Conservation (phyloP, 2,329 filamentous ascomycete genomes). For the Diaporthe capsici region DNA sequence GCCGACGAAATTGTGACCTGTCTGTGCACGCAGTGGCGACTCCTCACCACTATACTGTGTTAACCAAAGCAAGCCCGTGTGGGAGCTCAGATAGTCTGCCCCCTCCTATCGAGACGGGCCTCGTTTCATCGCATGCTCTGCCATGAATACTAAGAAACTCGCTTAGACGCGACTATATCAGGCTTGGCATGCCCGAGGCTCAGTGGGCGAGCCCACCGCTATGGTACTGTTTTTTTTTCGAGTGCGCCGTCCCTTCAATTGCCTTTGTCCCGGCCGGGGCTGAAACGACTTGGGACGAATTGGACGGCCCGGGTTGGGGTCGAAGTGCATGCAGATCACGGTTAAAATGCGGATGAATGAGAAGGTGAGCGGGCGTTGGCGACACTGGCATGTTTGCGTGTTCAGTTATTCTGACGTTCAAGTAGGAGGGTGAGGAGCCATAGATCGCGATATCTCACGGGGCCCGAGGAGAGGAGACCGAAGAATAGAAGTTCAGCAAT, state of each 20-base stretch:
- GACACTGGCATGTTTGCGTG: not conserved
- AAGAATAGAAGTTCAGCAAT: not conserved
- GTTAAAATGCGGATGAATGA: conserved; percentile 15
- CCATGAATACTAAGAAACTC: conserved; percentile 20
- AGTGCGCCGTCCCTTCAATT: not conserved
- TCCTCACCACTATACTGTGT: not conserved
- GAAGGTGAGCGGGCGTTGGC: not conserved
- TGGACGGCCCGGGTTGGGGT: not conserved
- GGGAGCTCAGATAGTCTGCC: conserved; percentile 15
- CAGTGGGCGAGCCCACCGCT: conserved; percentile 7
- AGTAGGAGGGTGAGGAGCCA: too few species aligned
- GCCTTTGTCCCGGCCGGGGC: conserved; percentile 30
- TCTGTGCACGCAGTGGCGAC: not conserved
- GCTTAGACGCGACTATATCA: conserved; percentile 19
- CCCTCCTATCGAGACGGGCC: conserved; percentile 31
- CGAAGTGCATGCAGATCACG: conserved; percentile 7
- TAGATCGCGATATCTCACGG: not conserved
- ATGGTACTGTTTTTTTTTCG: conserved; percentile 6
- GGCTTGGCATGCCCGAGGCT: conserved; percentile 14
- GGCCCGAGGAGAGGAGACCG: not conserved
- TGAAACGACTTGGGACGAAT: conserved; percentile 34
- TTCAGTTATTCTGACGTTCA: not conserved
- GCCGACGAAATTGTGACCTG: not conserved
- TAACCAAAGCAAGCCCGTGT: not conserved
- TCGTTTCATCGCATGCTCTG: conserved; percentile 34